Evolutionary conservation across 2,329 filamentous ascomycete genomes (phyloP), one percentile per base, ranked within the genome.

Genomic region (Ophiocordyceps robertsii): DNA sequence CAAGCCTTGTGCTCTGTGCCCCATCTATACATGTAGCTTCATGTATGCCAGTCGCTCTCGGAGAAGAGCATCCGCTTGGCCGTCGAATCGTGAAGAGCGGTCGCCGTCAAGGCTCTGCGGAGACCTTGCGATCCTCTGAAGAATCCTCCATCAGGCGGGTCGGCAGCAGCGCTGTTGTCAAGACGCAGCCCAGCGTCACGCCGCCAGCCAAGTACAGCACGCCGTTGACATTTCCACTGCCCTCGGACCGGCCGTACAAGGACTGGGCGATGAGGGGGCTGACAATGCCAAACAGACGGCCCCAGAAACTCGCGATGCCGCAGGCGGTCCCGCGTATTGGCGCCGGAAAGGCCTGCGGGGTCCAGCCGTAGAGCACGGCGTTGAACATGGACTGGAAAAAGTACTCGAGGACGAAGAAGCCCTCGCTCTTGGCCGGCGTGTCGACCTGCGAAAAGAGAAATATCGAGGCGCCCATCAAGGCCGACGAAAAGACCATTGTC

Each of bases 241-340:
- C 56, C 38, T 57, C 54, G 0, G 39, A 43, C 57, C 49, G 42
- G 0, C 61, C 56, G 32, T 65, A 59, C n/a, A 68, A 38, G 35
- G 59, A 59, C 47, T 73, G 67, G 5, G 70, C 72, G 42, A 74
- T 72, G 32, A 77, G 51, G 0, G 75, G 75, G 32, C 70, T 72
- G 14, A 78, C 65, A 37, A 79, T 77, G 10, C 71, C 69, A 48
- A 75, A 75, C 21, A 78, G 42, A 2, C 75, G 56, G 1, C 75
- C 75, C 71, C 72, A 77, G 51, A 76, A 78, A 45, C 69, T 72
- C 2, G 73, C 72, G 12, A 77, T 46, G 0, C 75, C 75, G 49
- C 69, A 72, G 0, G 75, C 75, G 0, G 72, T 75, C 3, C 72
- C 74, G 1, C 73, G 61, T 37, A 72, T 63, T 0, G 72, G 69